These are phyloP conservation scores for Pythium brassicae DNA, from an alignment of 352 stramenopile genomes.

Conservation along the genomic window DNA sequence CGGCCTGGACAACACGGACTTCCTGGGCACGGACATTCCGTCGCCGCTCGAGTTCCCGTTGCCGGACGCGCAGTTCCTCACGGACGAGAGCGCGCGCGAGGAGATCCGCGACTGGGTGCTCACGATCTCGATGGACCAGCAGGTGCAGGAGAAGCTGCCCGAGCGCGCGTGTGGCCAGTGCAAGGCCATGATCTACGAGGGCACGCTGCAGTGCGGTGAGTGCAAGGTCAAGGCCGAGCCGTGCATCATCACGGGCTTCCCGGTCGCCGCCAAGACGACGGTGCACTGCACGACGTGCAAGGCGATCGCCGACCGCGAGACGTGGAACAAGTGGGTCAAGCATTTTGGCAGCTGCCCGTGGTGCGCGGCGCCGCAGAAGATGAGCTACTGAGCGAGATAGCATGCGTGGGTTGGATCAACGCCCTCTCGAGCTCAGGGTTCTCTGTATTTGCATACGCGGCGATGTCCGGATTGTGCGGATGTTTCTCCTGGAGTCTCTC, in stretches of 20 bases:
- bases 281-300: conserved; percentile 89
- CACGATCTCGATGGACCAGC: conserved; percentile 93
- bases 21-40: conserved; percentile 90
- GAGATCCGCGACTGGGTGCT: conserved; percentile 95
- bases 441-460: too few relatives aligned
- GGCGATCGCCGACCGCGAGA: conserved; percentile 79
- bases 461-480: too few relatives aligned
- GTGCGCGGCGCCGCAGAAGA: conserved; percentile 79
- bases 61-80: conserved; percentile 72
- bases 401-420: not conserved
- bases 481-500: too few relatives aligned
- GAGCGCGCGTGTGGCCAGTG: conserved; percentile 68
- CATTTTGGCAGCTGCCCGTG: conserved; percentile 80
- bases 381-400: conserved; percentile 54
- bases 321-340: conserved; percentile 89
- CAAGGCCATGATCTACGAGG: conserved; percentile 88
- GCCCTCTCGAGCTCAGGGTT: too few relatives aligned
- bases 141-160: conserved; percentile 89
- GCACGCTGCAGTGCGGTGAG: conserved; percentile 63
- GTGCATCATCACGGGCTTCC: conserved; percentile 91
- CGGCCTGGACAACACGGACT: conserved; percentile 93
- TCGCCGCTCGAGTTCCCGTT: conserved; percentile 71
- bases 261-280: conserved; percentile 80
- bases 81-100: conserved; percentile 82
- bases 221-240: conserved; percentile 74